A percentile compares a stretch with the other conserved stretches of the same genome.
These are phyloP conservation scores for Intubia oerlemansii DNA, from an alignment of 2,329 filamentous ascomycete genomes.

Conservation along the genomic window DNA sequence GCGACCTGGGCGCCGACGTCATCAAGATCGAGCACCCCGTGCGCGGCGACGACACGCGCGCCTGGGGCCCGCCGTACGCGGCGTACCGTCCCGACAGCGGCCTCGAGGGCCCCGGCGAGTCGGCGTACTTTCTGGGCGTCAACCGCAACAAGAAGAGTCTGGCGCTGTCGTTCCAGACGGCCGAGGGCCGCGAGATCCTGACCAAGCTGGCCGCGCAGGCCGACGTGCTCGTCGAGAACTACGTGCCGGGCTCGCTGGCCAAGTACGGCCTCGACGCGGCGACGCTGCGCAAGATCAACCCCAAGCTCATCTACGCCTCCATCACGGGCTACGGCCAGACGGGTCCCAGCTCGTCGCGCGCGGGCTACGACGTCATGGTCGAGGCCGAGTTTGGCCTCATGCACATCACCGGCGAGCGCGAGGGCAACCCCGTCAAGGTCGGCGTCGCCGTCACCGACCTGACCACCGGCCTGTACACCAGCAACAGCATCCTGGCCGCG, in stretches of 20 bases:
- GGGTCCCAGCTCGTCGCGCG: slow-evolving; percentile 67
- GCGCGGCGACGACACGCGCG: slow-evolving; percentile 79
- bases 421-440: slow-evolving; percentile 87
- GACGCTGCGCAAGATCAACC: slow-evolving; percentile 62
- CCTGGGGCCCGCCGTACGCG: slow-evolving; percentile 92
- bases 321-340: slow-evolving; percentile 96
- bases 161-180: slow-evolving; percentile 74
- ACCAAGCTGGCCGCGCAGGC: slow-evolving; percentile 68
- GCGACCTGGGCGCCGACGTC: slow-evolving; percentile 85
- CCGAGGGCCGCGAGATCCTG: slow-evolving; percentile 64
- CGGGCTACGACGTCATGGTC: slow-evolving; percentile 98
- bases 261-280: slow-evolving; percentile 87
- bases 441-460: slow-evolving; percentile 93
- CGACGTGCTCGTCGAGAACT: slow-evolving; percentile 93
- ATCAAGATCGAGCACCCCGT: slow-evolving; percentile 94
- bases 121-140: slow-evolving; percentile 79
- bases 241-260: slow-evolving; percentile 69
- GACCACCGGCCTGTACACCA: slow-evolving; percentile 86
- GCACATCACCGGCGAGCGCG: slow-evolving; percentile 84
- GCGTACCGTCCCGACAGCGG: slow-evolving; percentile 41
- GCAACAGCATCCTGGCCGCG: slow-evolving; percentile 88
- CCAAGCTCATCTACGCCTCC: slow-evolving; percentile 74
- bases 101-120: slow-evolving; percentile 59
- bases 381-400: slow-evolving; percentile 96
- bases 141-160: slow-evolving; percentile 97